These are phyloP conservation scores for Alternaria ethzedia DNA, from an alignment of 2,329 filamentous ascomycete genomes.

Conservation along the genomic window DNA sequence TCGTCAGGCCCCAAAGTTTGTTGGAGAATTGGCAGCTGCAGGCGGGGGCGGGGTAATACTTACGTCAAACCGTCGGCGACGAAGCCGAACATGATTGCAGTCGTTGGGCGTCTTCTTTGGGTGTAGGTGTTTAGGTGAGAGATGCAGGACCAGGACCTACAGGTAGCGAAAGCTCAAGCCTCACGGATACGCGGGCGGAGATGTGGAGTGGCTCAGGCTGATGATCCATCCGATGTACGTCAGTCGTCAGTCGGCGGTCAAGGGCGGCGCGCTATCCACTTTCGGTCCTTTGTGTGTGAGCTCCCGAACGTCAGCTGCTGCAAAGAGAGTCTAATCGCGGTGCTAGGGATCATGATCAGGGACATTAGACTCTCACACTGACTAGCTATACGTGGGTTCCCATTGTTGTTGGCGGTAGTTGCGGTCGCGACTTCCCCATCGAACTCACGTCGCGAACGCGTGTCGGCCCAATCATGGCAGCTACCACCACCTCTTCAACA, in stretches of 20 bases:
- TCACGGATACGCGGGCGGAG: conserved; percentile 24
- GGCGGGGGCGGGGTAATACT: conserved; percentile 38
- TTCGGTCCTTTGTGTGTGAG: conserved; percentile 6
- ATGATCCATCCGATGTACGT: conserved; percentile 12
- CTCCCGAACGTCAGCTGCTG: conserved; percentile 6
- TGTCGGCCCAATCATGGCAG: background rate
- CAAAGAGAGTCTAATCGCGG: background rate
- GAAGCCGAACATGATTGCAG: conserved; percentile 44
- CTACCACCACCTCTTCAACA: background rate
- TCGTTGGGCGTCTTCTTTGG: conserved; percentile 1
- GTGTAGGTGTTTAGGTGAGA: conserved; percentile 7
- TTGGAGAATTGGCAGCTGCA: conserved; percentile 9
- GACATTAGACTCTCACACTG: background rate
- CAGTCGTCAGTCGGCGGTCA: conserved; percentile 11
- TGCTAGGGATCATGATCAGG: background rate
- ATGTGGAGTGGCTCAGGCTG: conserved; percentile 22
- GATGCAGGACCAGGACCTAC: conserved; percentile 1
- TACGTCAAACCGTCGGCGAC: conserved; percentile 49
- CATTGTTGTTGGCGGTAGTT: background rate
- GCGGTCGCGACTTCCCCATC: background rate
- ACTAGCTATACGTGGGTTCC: background rate
- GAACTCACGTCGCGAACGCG: background rate
- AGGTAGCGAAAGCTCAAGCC: conserved; percentile 17
- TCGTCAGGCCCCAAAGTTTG: conserved; percentile 10
- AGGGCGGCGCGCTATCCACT: conserved; percentile 11